These are phyloP conservation scores for Diaporthe velutina DNA, from an alignment of 2,329 filamentous ascomycete genomes.

Conservation along the genomic window DNA sequence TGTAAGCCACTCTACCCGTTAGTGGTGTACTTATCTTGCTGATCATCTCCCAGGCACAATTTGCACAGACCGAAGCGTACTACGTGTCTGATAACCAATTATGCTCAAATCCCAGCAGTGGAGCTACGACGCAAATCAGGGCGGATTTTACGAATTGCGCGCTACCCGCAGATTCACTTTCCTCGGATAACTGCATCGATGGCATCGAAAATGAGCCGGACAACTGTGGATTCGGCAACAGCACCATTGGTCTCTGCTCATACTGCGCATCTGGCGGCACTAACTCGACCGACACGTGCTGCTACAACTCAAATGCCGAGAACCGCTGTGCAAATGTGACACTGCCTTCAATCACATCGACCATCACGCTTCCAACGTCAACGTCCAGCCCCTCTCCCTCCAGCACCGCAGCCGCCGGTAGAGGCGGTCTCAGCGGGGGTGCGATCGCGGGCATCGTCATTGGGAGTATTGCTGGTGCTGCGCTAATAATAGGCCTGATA, in stretches of 20 bases:
- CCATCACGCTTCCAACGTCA: slow-evolving; percentile 70
- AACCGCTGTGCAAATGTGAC: slow-evolving; percentile 80
- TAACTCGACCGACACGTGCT: slow-evolving; percentile 96
- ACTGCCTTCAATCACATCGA: slow-evolving; percentile 80
- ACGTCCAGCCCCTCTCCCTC: slow-evolving; percentile 59
- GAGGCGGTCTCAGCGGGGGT: slow-evolving; percentile 77
- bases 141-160: slow-evolving; percentile 94
- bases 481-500: slow-evolving; percentile 76
- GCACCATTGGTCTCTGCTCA: slow-evolving; percentile 82
- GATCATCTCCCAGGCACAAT: slow-evolving; percentile 72
- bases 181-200: slow-evolving; percentile 77
- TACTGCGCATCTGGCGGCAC: slow-evolving; percentile 87
- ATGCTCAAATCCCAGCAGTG: slow-evolving; percentile 75
- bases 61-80: slow-evolving; percentile 88
- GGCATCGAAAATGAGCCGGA: slow-evolving; percentile 84
- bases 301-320: slow-evolving; percentile 83
- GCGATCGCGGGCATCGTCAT: slow-evolving; percentile 92
- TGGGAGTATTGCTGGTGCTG: slow-evolving; percentile 79
- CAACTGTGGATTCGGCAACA: slow-evolving; percentile 87
- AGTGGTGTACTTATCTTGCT: slow-evolving; percentile 43
- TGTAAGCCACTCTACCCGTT: slow-evolving; percentile 61
- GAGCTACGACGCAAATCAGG: slow-evolving; percentile 82
- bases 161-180: slow-evolving; percentile 83
- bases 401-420: slow-evolving; percentile 48
- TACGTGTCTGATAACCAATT: slow-evolving; percentile 81